Evolutionary conservation across 1,284 basidiomycete species (phyloP), one percentile per base, ranked within the genome.

Genomic region (Cystobasidium pallidum): DNA sequence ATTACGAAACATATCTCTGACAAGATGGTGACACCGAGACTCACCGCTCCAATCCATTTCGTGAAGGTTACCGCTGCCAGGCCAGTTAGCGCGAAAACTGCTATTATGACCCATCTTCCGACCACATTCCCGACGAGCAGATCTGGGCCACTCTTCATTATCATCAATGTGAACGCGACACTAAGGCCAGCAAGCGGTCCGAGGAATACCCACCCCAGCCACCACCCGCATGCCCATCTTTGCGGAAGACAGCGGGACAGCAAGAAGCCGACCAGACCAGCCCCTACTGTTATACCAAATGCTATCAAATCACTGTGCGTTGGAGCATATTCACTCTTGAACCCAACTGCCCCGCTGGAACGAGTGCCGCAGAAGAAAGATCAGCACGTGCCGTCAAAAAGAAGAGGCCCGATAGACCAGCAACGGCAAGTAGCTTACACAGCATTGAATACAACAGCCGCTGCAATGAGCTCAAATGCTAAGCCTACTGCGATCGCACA

Each of bases 401-500:
- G 28, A 17, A 43, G 39, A 61, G 21, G n/a, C n/a, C n/a, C 34
- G 54, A 32, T 26, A n/a, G 24, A 26, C 36, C 36, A 39, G 36
- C 36, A 39, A 39, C 13, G 36, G 13, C 36, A 45, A 61, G 28
- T 10, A 2, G 32, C 64, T 54, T 30, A 66, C 64, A 66, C 51
- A 30, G 57, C 26, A 26, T 66, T 66, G 52, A 66, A 54, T 1
- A 45, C 39, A 3, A 66, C 64, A 30, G 64, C 64, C 0, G 52
- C 32, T 54, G 64, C 41, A 43, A 71, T 13, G 45, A 63, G 55
- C 51, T 71, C 59, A n/a, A 64, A 45, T 28, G 68, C 68, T 28
- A 71, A 47, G 13, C 47, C 68, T 21, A 71, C 4, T n/a, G 49
- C 32, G 21, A 71, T 36, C 1, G 68, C 68, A 39, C 68, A 71